A percentile compares a stretch with the other conserved stretches of the same genome.
phyloP scores from a whole-genome alignment of 1,284 basidiomycete genomes.

The Tilletia caries region DNA sequence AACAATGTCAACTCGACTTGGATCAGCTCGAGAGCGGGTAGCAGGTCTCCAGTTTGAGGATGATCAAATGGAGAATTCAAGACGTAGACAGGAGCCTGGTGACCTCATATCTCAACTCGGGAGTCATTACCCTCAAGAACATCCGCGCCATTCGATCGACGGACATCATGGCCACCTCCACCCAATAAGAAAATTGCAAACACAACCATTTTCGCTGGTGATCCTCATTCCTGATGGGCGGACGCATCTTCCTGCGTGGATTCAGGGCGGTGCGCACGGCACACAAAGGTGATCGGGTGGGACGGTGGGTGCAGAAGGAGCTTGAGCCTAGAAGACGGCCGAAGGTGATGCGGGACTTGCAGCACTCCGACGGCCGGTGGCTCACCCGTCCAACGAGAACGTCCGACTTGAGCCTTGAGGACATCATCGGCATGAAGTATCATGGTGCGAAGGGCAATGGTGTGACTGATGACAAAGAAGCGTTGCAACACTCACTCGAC shows the following conservation, averaged over 20 bases:
- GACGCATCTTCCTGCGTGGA: conserved; percentile 25
- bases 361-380: conserved; percentile 63
- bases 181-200: too few relatives aligned
- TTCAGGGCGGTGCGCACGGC: conserved; percentile 27
- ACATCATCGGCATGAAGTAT: conserved; percentile 66
- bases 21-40: background rate
- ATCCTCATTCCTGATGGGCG: background rate
- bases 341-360: conserved; percentile 61
- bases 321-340: conserved; percentile 43
- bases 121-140: background rate
- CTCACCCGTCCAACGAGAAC: conserved; percentile 61
- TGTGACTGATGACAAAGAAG: conserved; percentile 69
- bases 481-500: conserved; percentile 64
- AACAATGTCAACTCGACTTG: background rate
- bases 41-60: background rate
- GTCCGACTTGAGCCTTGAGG: conserved; percentile 59
- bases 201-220: background rate
- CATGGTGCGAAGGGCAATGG: conserved; percentile 73
- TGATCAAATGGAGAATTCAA: background rate
- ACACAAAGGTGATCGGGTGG: background rate
- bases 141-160: background rate
- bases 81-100: background rate
- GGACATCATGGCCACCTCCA: background rate
- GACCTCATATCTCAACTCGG: background rate
- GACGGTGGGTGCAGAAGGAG: background rate